Evolutionary conservation across 805 yeast genomes (phyloP).

Genomic region (Maudiozyma barnettii): DNA sequence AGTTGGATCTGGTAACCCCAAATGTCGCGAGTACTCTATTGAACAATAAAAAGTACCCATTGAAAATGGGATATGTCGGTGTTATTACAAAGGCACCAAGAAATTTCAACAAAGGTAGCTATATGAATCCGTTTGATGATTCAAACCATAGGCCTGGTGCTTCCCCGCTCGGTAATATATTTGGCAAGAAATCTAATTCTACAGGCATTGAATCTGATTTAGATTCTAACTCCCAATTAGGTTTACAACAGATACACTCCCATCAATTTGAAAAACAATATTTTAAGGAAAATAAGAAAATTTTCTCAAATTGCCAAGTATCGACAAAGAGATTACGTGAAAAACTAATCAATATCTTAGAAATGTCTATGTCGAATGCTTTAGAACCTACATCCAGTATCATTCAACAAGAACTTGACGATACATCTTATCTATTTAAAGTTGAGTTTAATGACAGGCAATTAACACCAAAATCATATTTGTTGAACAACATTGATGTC

Average conservation of each 20-base stretch:
- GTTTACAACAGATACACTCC: constrained; percentile 28
- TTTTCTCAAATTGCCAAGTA: constrained; percentile 53
- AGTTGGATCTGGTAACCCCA: constrained; percentile 82
- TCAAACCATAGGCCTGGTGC: background rate
- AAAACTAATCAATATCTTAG: constrained; percentile 78
- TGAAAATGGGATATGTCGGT: constrained; percentile 96
- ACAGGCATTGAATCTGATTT: too few relatives aligned
- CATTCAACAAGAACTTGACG: constrained; percentile 87
- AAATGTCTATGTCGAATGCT: constrained; percentile 81
- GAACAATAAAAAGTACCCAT: constrained; percentile 74
- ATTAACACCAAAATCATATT: constrained; percentile 85
- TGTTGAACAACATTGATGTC: constrained; percentile 84
- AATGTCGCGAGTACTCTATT: constrained; percentile 57
- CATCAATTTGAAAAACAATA: constrained; percentile 59
- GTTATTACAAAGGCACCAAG: constrained; percentile 80
- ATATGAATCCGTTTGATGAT: constrained; percentile 13
- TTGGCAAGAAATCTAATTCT: constrained; percentile 6
- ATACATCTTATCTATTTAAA: constrained; percentile 82
- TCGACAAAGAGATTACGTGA: constrained; percentile 69
- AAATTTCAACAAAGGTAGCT: constrained; percentile 1
- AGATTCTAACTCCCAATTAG: constrained; percentile 1
- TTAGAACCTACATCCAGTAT: constrained; percentile 78
- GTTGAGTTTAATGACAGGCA: constrained; percentile 95
- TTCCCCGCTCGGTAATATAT: constrained; percentile 7
- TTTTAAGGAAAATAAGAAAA: constrained; percentile 54